Evolutionary conservation across 116 monocot genomes (phyloP), one percentile per base, ranked within the genome.

Genomic region (Iris pallida): DNA sequence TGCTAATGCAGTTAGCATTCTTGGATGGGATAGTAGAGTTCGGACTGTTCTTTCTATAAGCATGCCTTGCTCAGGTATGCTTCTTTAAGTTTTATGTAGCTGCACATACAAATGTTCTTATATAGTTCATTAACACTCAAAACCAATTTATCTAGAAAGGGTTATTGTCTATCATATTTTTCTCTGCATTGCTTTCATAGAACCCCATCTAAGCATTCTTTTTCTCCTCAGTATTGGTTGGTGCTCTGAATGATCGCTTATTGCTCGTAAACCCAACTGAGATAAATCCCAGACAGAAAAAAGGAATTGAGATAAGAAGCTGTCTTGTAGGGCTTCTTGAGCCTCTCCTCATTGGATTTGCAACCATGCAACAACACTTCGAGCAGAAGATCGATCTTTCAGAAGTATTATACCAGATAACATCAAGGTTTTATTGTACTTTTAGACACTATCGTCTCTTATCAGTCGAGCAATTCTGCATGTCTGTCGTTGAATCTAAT

Each of bases 281-380:
- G 20, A 86, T 98, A 84, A 97, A 92, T 82, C 97, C 87, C 61
- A 86, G 83, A 79, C 89, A 90, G 64, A 98, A 98, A 82, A 98
- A 88, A 66, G 90, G 90, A 19, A 80, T 90, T 78, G 98, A 98
- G 78, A 78, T 98, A 66, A 80, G 83, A 67, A 98, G 88, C 65
- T 98, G 93, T 78, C 93, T 88, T 74, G 87, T 90, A 49, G 98
- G 98, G 59, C 83, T 98, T 72, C 88, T 98, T 74, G 98, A 98
- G 66, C 98, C 98, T 65, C 85, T 93, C 72, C 90, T 98, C 12
- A 90, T 98, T 88, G 98, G 93, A 65, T 98, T 92, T 77, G 87
- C 88, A 42, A 90, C 98, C 47, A 98, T 93, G 98, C 98, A 98
- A 55, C 98, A 98, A 71, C 73, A 80, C 49, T 98, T 93, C 80